Evolutionary conservation across 768 basidiomycete species (phyloP).

Genomic region (Agaricus subrufescens): DNA sequence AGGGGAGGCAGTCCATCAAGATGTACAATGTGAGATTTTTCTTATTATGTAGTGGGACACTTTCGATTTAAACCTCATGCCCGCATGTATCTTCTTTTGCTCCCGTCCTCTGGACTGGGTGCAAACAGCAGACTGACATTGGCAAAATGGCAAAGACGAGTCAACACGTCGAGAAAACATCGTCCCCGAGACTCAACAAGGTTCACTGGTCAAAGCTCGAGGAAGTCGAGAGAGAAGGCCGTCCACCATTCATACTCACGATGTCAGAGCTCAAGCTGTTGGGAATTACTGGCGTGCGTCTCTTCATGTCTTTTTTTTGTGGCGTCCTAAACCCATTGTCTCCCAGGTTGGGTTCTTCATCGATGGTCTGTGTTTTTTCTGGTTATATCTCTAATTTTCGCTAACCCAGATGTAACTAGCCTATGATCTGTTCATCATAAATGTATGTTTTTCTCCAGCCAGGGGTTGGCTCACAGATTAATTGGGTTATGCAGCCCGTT

Average conservation of each 20-base stretch:
- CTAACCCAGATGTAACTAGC: conserved; percentile 27
- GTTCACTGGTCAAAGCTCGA: conserved; percentile 12
- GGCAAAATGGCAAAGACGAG: too few relatives aligned
- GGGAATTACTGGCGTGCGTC: conserved; percentile 54
- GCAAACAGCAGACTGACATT: too few relatives aligned
- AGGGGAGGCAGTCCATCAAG: too few relatives aligned
- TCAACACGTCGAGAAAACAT: too few relatives aligned
- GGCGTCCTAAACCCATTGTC: neutral
- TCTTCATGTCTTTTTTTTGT: neutral
- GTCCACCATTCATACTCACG: conserved; percentile 24
- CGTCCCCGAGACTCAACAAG: neutral
- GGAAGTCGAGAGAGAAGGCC: conserved; percentile 24
- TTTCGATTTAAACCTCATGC: too few relatives aligned
- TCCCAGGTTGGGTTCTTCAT: conserved; percentile 64
- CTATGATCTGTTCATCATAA: conserved; percentile 58
- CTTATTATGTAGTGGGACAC: too few relatives aligned
- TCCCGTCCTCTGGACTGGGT: too few relatives aligned
- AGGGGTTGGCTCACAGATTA: neutral
- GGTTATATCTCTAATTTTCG: neutral
- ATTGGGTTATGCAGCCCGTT: conserved; percentile 40
- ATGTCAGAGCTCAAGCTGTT: conserved; percentile 54
- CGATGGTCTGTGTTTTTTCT: conserved; percentile 44
- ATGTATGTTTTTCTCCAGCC: neutral
- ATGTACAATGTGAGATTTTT: too few relatives aligned
- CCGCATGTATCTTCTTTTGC: too few relatives aligned